Evolutionary conservation across 768 basidiomycete species (phyloP).

Genomic region (Mycena vulgaris): DNA sequence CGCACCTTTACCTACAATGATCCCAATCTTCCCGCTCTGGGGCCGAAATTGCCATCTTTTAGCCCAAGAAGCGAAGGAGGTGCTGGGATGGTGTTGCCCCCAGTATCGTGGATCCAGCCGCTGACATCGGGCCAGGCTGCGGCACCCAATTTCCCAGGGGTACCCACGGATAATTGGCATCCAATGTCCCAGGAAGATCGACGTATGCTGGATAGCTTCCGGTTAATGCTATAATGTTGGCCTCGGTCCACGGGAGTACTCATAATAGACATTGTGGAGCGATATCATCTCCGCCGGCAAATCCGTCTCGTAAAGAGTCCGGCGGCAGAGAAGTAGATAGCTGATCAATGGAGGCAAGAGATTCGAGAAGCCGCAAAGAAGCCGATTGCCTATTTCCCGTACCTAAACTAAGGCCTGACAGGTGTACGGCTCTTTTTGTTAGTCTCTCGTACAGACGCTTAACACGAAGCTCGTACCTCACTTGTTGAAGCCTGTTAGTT

Average conservation of each 20-base stretch:
- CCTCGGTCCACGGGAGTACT: too few species aligned
- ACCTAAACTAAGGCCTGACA: not conserved
- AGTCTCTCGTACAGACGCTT: too few species aligned
- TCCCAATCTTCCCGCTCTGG: not conserved
- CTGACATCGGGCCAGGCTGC: not conserved
- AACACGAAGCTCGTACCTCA: too few species aligned
- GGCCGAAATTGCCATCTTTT: conserved; percentile 6
- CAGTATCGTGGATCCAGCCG: conserved; percentile 12
- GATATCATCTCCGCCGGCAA: too few species aligned
- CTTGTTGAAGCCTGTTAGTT: too few species aligned
- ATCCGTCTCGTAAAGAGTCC: too few species aligned
- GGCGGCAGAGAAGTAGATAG: not conserved
- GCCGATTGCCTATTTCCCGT: not conserved
- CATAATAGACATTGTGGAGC: too few species aligned
- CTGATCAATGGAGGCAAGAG: not conserved
- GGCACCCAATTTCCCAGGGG: not conserved
- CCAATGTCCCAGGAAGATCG: conserved; percentile 27
- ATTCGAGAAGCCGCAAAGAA: too few species aligned
- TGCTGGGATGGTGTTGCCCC: conserved; percentile 2
- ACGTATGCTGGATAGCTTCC: conserved; percentile 33
- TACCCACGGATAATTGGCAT: not conserved
- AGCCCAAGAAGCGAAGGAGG: not conserved
- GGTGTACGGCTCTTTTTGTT: not conserved
- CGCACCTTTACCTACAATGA: not conserved
- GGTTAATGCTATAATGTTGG: conserved; percentile 18